phyloP scores from a whole-genome alignment of 2,329 filamentous ascomycete species.

The Xylariaceae sp. region DNA sequence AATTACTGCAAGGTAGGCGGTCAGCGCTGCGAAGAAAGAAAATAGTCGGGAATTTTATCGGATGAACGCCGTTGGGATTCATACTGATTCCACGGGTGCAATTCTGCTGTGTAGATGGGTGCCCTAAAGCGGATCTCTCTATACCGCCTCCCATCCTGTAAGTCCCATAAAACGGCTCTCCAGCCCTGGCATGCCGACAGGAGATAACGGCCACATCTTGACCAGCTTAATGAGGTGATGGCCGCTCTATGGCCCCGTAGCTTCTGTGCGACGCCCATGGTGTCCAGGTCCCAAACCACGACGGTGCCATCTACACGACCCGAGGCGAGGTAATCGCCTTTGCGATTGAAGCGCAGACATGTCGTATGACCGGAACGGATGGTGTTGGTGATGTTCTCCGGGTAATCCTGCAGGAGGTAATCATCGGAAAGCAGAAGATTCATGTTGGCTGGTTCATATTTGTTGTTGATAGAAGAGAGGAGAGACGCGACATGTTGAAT shows the following conservation, averaged over 20 bases:
- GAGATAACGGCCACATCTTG: conserved; percentile 82
- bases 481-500: neutral
- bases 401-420: conserved; percentile 73
- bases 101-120: conserved; percentile 90
- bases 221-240: conserved; percentile 95
- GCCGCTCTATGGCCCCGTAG: conserved; percentile 88
- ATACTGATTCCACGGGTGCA: conserved; percentile 87
- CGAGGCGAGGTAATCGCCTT: conserved; percentile 89
- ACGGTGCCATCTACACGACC: conserved; percentile 92
- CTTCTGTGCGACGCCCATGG: conserved; percentile 92
- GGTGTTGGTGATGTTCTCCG: conserved; percentile 81
- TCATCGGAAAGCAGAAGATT: conserved; percentile 59
- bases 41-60: neutral
- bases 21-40: conserved; percentile 1
- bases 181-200: conserved; percentile 93
- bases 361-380: conserved; percentile 69
- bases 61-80: conserved; percentile 26
- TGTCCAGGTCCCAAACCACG: conserved; percentile 95
- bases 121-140: conserved; percentile 88
- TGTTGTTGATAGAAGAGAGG: neutral
- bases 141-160: conserved; percentile 64
- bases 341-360: conserved; percentile 81
- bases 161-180: conserved; percentile 94
- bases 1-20: conserved; percentile 49
- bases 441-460: conserved; percentile 40